These are phyloP conservation scores for Aureoboletus auriporus DNA, from an alignment of 768 basidiomycete genomes.

Conservation along the genomic window DNA sequence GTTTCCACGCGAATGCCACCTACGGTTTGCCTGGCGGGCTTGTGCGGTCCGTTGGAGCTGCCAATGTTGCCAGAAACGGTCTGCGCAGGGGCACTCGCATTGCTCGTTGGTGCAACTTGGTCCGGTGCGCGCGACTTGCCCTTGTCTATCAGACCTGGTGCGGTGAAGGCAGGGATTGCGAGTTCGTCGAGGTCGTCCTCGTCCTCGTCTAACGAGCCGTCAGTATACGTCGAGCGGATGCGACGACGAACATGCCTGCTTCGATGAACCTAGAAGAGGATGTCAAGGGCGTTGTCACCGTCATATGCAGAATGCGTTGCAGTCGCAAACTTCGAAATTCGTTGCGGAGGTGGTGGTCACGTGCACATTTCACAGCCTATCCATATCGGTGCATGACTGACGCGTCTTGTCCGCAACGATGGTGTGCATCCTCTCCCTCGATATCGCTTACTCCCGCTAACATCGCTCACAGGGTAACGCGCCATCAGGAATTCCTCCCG, in stretches of 20 bases:
- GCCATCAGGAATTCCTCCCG: slow-evolving; percentile 53
- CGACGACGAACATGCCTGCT: slow-evolving; percentile 48
- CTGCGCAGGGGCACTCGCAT: slow-evolving; percentile 30
- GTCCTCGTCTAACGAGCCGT: slow-evolving; percentile 44
- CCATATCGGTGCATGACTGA: slow-evolving; percentile 42
- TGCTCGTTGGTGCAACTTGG: slow-evolving; percentile 43
- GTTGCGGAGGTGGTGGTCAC: slow-evolving; percentile 7
- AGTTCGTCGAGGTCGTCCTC: slow-evolving; percentile 85
- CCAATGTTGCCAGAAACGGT: slow-evolving; percentile 71
- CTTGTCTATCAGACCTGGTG: slow-evolving; percentile 56
- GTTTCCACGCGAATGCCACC: slow-evolving; percentile 91
- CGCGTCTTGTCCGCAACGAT: slow-evolving; percentile 39
- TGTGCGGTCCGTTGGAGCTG: slow-evolving; percentile 39
- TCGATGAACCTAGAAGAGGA: slow-evolving; percentile 76
- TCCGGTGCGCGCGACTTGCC: slow-evolving; percentile 66
- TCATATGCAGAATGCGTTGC: slow-evolving; percentile 13
- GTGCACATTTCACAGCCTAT: slow-evolving; percentile 23
- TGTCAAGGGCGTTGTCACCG: slow-evolving; percentile 45
- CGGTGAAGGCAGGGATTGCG: slow-evolving; percentile 73
- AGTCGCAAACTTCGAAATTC: too few relatives aligned
- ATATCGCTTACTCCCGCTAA: slow-evolving; percentile 4
- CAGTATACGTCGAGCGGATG: not conserved
- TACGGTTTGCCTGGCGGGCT: slow-evolving; percentile 56
- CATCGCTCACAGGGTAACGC: slow-evolving; percentile 60
- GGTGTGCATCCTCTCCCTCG: slow-evolving; percentile 14